Base-by-base conservation (phyloP, 2,329 filamentous ascomycete genomes). In the Aureobasidium musti region DNA sequence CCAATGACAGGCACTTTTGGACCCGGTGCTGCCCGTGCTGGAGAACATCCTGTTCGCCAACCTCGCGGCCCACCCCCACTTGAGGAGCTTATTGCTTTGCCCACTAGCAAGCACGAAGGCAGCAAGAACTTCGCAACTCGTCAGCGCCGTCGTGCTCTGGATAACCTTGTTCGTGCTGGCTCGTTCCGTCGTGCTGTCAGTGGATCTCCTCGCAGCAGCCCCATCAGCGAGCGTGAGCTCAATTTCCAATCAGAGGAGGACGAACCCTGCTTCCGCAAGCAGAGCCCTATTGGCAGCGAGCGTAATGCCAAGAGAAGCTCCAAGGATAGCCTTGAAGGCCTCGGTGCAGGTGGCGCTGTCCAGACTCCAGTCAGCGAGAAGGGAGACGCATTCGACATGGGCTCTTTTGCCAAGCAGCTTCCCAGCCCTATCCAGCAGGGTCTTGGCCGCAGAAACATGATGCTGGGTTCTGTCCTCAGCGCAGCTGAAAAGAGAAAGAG, bases 61-160 rank as follows among this genome's bases (percentile, higher is more conserved):
- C 95, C 95, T 63, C 91, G 92, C 70, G 93, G 93, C 5, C 95
- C 95, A 28, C 95, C 95, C 17, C 88, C 91, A 17, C 84, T 98
- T 60, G 95, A 99, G 71, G 95, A 99, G 80, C 87, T 99, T 68
- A 87, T 89, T 74, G 85, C 89, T 23, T 95, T 93, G 80, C 95
- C 95, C 1, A 98, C 94, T 10, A 89, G 91, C 71, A 97, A 92
- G 81, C 87, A 94, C 70, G 94, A 98, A 77, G 95, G 94, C 28
- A 97, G 94, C 87, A 83, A 97, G 86, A 99, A 99, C 82, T 99
- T 99, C 79, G 90, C 91, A 13, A 88, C 92, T 66, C 92, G 95
- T 69, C 93, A 96, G 74, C 92, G 95, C 68, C 92, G 94, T 70
- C 92, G 91, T 73, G 95, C 95, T 30, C 88, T 99, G 52, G 89